Conservation (phyloP, 176 grass and related monocot species). For the Oryza punctata region DNA sequence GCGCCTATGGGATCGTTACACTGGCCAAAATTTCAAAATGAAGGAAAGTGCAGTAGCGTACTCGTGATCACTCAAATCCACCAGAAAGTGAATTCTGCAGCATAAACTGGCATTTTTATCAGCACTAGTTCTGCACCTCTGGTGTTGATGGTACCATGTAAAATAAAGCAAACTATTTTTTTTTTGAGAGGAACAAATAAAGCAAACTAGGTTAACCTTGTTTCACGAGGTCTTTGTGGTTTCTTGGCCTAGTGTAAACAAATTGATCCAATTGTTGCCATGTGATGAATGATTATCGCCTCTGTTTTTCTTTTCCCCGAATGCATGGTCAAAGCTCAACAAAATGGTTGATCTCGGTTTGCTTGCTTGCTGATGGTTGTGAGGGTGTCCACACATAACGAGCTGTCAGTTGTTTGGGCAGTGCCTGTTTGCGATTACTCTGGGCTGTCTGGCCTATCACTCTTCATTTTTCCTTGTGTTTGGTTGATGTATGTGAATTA, state of each 20-base stretch:
- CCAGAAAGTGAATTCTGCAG: neutral
- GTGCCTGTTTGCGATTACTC: no score
- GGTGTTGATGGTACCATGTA: conserved; percentile 35
- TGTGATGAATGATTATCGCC: neutral
- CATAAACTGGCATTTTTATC: conserved; percentile 37
- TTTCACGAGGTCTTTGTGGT: neutral
- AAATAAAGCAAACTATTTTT: conserved; percentile 55
- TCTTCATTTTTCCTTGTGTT: no score
- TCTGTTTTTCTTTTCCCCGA: neutral
- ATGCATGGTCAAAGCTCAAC: neutral
- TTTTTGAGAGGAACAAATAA: no score
- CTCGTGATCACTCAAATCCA: neutral
- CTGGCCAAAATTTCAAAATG: conserved; percentile 26
- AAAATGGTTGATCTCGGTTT: neutral
- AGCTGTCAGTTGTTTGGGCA: no score
- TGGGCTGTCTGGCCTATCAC: no score
- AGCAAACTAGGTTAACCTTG: conserved; percentile 29
- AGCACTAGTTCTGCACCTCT: neutral
- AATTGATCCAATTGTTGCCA: neutral
- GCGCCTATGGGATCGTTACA: conserved; percentile 38
- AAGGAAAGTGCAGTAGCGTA: neutral
- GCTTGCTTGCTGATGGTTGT: neutral
- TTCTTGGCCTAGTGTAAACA: neutral
- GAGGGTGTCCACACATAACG: no score
- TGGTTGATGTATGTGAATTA: no score